These are phyloP conservation scores for Hymenoscyphus occultus DNA, from an alignment of 2,329 filamentous ascomycete genomes.

Conservation along the genomic window DNA sequence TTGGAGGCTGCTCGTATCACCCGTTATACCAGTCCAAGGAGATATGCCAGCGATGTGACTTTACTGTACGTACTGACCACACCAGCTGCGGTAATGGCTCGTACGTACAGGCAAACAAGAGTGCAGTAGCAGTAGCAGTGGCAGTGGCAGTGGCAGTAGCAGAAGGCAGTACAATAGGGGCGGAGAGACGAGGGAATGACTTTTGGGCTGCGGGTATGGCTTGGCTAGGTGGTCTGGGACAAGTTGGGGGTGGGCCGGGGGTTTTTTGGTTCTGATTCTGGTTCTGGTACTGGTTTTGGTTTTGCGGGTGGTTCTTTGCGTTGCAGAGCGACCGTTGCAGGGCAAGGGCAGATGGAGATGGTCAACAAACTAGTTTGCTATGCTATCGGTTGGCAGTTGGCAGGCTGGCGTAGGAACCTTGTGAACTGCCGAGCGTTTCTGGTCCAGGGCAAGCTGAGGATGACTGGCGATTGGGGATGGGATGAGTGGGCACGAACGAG, in stretches of 20 bases:
- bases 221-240: neutral
- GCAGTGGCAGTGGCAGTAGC: neutral
- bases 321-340: neutral
- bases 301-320: neutral
- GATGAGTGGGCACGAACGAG: no score
- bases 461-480: neutral
- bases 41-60: neutral
- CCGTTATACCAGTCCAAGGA: neutral
- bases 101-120: neutral
- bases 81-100: neutral
- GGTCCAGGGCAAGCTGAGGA: neutral
- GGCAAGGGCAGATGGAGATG: constrained; percentile 1
- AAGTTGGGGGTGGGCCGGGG: neutral
- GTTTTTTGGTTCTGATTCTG: neutral
- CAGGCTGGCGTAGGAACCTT: neutral
- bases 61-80: neutral
- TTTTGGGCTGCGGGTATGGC: neutral
- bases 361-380: neutral
- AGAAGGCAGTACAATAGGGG: neutral
- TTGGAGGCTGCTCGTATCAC: neutral
- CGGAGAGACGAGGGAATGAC: neutral
- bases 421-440: constrained; percentile 1
- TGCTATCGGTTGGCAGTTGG: neutral
- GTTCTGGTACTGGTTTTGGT: no score
- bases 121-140: neutral